Base-by-base conservation (phyloP, 495 filamentous ascomycete species). In the Xylaria grammica region DNA sequence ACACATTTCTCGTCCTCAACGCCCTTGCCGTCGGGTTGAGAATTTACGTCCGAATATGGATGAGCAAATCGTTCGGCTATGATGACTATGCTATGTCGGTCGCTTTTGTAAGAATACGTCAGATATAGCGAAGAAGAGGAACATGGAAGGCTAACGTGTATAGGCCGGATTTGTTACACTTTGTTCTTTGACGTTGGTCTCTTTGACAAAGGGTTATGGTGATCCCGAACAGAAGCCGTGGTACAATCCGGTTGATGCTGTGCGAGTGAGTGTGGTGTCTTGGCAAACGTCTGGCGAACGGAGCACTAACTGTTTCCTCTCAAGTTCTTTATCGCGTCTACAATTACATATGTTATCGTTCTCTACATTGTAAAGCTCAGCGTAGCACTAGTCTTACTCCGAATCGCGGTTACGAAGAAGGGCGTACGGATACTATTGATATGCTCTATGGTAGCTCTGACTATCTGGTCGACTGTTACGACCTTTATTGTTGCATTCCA, bases 61-160 rank as follows among this genome's bases (percentile, higher is more conserved):
- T 64, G 27, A 64, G 62, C 53, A 64, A 64, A 55, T 64, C 62
- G 0, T 58, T 64, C 7, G 62, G 62, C 22, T 64, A 64, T 22
- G 62, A 64, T 58, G 62, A 64, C 34, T 57, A 57, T 58, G 62
- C 62, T 38, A 64, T 64, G 62, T 15, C 40, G 17, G 9, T 64
- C 32, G 62, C 62, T 32, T 57, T 50, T 50, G 62, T 64, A 64
- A 64, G 62, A 7, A 17, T 24, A 3, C 13, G 17, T 42, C 40
- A 42, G 19, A 1, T 1, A 44, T 10, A 29, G 20, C 10, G n/a
- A 27, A 24, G 19, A 36, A 11, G 19, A 7, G 30, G 17, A 4
- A n/a, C 26, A 10, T 27, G 36, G 17, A 30, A 11, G 11, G 50
- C 50, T 55, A 55, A 63, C 50, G 20, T 58, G 24, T 10, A 40